Evolutionary conservation across 495 filamentous ascomycete genomes (phyloP).

Genomic region (Xylaria venustula): DNA sequence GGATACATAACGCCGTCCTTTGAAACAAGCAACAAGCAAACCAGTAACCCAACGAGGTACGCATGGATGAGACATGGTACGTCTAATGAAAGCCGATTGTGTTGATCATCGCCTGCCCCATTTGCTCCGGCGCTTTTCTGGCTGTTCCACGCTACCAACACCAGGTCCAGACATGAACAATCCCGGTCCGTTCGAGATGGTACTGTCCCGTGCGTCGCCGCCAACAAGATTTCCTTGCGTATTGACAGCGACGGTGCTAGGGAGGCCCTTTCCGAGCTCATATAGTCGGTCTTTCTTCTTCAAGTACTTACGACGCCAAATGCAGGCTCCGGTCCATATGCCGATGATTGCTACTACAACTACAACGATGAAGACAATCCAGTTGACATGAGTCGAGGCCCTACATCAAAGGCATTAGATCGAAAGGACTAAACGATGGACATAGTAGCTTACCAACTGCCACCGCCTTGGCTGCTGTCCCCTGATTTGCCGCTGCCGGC

Average conservation of each 20-base stretch:
- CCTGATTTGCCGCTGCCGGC: conserved; percentile 16
- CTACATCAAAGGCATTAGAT: conserved; percentile 25
- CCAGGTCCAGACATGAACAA: conserved; percentile 31
- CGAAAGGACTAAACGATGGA: background rate
- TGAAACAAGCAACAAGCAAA: background rate
- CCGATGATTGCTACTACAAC: conserved; percentile 50
- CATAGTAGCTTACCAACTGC: conserved; percentile 25
- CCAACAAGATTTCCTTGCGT: conserved; percentile 33
- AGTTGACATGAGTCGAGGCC: conserved; percentile 51
- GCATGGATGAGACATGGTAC: background rate
- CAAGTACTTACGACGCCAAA: conserved; percentile 52
- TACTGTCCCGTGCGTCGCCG: conserved; percentile 26
- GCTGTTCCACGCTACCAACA: conserved; percentile 10
- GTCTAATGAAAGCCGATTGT: background rate
- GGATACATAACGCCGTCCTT: conserved; percentile 1
- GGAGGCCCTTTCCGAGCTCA: conserved; percentile 42
- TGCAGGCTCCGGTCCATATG: conserved; percentile 54
- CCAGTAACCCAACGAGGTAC: background rate
- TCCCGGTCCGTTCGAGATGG: conserved; percentile 20
- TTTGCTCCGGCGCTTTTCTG: conserved; percentile 18
- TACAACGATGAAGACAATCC: conserved; percentile 57
- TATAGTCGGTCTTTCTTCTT: conserved; percentile 50
- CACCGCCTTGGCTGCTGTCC: conserved; percentile 16
- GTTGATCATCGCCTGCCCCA: conserved; percentile 8
- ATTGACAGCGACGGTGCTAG: conserved; percentile 28